Percentiles rank a stretch among this genome's conserved stretches.
phyloP scores from a whole-genome alignment of 2,329 filamentous ascomycete species.

The Penicillium brevicompactum region DNA sequence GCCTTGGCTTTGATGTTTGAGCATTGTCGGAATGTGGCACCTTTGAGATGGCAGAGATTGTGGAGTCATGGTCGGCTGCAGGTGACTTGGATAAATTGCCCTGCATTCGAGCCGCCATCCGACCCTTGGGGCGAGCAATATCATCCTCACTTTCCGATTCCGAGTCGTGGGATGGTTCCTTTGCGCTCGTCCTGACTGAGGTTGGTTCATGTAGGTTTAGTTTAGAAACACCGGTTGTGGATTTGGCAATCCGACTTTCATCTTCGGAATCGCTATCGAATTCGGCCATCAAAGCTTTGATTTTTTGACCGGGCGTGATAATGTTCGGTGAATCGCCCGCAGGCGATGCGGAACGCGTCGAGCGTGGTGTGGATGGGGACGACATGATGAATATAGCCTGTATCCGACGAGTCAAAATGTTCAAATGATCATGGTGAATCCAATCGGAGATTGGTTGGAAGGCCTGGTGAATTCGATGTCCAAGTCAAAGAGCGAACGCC shows the following conservation, averaged over 20 bases:
- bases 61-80: constrained; percentile 30
- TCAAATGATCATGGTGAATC: constrained; percentile 8
- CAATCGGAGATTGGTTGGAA: not conserved
- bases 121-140: constrained; percentile 60
- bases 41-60: constrained; percentile 44
- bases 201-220: constrained; percentile 18
- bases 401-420: not conserved
- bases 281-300: constrained; percentile 52
- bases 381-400: constrained; percentile 28
- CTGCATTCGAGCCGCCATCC: constrained; percentile 67
- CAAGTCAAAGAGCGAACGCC: constrained; percentile 1
- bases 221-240: constrained; percentile 15
- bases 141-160: constrained; percentile 53
- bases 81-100: constrained; percentile 25
- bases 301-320: constrained; percentile 50
- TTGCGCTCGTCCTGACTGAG: not conserved
- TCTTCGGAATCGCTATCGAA: constrained; percentile 51
- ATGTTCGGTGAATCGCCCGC: constrained; percentile 34
- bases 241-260: constrained; percentile 38
- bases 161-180: constrained; percentile 19
- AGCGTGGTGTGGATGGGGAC: constrained; percentile 35
- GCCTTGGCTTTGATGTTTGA: constrained; percentile 12
- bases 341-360: constrained; percentile 35
- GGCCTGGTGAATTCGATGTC: constrained; percentile 5
- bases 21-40: constrained; percentile 21